Percentiles rank a stretch among this genome's conserved stretches.
These are phyloP conservation scores for Calocybe gambosa DNA, from an alignment of 1,284 basidiomycete genomes.

Conservation along the genomic window DNA sequence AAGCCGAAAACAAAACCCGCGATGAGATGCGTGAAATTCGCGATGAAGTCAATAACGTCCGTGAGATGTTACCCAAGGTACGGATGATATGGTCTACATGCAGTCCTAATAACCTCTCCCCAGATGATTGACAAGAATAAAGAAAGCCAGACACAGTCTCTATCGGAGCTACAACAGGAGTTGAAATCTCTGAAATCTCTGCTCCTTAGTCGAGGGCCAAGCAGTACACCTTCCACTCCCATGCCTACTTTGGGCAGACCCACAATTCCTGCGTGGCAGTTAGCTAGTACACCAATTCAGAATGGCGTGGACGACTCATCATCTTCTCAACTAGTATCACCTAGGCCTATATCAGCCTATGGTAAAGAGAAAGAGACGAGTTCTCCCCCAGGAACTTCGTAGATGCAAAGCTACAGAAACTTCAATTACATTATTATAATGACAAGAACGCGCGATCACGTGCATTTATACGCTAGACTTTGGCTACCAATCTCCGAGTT, in stretches of 20 bases:
- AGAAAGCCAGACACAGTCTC: conserved; percentile 71
- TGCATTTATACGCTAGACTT: conserved; percentile 34
- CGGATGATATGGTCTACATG: conserved; percentile 10
- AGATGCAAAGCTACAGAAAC: no score
- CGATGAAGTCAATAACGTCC: conserved; percentile 86
- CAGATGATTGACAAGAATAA: conserved; percentile 95
- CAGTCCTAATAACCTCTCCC: neutral
- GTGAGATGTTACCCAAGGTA: conserved; percentile 89
- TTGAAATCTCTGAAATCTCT: conserved; percentile 93
- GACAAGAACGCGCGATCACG: neutral
- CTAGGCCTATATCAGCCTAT: conserved; percentile 17
- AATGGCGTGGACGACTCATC: conserved; percentile 18
- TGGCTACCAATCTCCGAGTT: conserved; percentile 77
- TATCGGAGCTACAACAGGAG: conserved; percentile 87
- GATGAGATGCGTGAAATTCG: conserved; percentile 91
- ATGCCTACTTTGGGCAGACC: conserved; percentile 49
- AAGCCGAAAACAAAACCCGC: conserved; percentile 73
- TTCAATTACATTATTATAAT: no score
- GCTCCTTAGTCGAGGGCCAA: conserved; percentile 74
- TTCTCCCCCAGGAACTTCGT: no score
- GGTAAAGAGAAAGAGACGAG: conserved; percentile 32
- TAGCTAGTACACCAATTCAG: conserved; percentile 18
- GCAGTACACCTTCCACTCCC: conserved; percentile 43
- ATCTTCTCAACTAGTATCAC: conserved; percentile 13
- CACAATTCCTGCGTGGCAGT: conserved; percentile 86